A percentile compares a stretch with the other conserved stretches of the same genome.
These are phyloP conservation scores for Nothopassalora personata DNA, from an alignment of 2,329 filamentous ascomycete genomes.

Conservation along the genomic window DNA sequence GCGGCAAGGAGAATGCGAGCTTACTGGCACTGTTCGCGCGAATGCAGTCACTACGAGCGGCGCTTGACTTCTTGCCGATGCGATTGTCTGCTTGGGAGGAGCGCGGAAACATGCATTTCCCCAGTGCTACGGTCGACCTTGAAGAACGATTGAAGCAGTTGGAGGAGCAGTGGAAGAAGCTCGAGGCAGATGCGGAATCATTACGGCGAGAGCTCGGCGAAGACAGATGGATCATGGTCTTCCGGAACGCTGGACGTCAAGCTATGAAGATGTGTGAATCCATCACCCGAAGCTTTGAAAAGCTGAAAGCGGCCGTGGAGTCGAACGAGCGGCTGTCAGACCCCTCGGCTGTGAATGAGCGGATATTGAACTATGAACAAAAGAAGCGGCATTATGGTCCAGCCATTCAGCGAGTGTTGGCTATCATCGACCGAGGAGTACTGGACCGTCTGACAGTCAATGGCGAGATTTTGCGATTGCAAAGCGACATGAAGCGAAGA, in stretches of 20 bases:
- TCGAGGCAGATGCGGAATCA: conserved; percentile 85
- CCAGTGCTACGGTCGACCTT: conserved; percentile 84
- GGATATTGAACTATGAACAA: conserved; percentile 86
- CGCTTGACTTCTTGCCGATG: conserved; percentile 94
- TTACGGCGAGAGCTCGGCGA: conserved; percentile 86
- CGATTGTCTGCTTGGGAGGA: conserved; percentile 78
- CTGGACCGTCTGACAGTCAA: conserved; percentile 94
- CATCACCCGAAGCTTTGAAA: conserved; percentile 77
- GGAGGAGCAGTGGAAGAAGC: conserved; percentile 79
- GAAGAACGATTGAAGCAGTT: conserved; percentile 67
- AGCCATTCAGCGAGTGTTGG: conserved; percentile 83
- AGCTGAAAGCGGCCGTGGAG: conserved; percentile 76
- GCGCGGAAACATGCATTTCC: conserved; percentile 72
- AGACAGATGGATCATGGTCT: conserved; percentile 93
- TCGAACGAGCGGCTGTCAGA: conserved; percentile 68
- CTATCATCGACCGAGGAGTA: conserved; percentile 93
- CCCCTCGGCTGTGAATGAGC: conserved; percentile 65
- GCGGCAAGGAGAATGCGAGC: conserved; percentile 74
- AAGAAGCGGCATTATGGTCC: conserved; percentile 93
- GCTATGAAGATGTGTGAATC: conserved; percentile 97
- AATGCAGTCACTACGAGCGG: conserved; percentile 90
- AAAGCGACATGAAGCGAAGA: conserved; percentile 77
- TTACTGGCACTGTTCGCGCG: conserved; percentile 85
- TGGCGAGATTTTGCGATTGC: conserved; percentile 82
- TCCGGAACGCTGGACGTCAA: conserved; percentile 84